phyloP scores from a whole-genome alignment of 345 rosid species.

The Populus deltoides region DNA sequence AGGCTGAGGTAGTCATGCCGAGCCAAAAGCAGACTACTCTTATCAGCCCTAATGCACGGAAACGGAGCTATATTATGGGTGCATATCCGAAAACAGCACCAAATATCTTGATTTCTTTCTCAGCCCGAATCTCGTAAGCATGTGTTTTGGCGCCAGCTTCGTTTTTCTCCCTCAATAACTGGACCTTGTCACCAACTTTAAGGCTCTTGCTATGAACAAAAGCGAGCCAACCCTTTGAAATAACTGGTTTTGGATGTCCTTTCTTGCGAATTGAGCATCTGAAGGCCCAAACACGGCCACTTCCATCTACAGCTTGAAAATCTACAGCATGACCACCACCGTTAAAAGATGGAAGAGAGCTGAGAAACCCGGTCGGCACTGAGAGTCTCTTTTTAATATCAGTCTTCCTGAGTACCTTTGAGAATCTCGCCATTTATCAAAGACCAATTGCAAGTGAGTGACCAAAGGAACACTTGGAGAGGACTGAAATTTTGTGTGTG shows the following conservation, averaged over 20 bases:
- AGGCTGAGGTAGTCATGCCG: too few relatives aligned
- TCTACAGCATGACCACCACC: background rate
- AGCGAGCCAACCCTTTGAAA: background rate
- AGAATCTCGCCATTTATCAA: background rate
- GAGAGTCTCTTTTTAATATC: background rate
- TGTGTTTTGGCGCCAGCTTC: background rate
- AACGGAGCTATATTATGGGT: too few relatives aligned
- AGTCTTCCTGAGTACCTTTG: background rate
- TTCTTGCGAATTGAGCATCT: background rate
- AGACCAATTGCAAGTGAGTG: too few relatives aligned
- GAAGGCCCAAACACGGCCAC: background rate
- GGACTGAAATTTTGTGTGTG: too few relatives aligned
- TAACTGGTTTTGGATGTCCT: background rate
- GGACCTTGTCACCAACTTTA: background rate
- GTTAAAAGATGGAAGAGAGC: background rate
- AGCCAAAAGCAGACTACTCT: too few relatives aligned
- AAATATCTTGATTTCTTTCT: background rate
- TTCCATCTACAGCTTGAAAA: background rate
- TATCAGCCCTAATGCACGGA: too few relatives aligned
- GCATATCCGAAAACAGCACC: too few relatives aligned
- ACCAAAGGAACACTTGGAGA: too few relatives aligned
- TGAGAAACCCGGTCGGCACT: background rate
- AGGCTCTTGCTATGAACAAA: background rate
- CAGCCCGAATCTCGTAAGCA: background rate
- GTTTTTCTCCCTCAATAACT: background rate